Evolutionary conservation across 177 flowering plant genomes (phyloP).

Genomic region (Telopea speciosissima): DNA sequence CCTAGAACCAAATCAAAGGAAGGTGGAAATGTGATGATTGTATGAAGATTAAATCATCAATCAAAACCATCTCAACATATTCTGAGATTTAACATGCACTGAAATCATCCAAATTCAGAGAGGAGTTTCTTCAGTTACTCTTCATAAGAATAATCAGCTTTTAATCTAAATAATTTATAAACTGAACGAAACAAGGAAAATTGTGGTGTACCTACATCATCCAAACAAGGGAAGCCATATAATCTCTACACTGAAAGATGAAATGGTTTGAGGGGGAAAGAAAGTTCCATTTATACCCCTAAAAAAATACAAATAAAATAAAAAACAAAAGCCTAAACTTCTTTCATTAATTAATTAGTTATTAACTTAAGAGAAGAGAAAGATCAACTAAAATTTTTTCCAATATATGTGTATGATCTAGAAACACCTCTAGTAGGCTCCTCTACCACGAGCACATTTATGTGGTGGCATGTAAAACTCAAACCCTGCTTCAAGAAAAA

Average conservation of each 20-base stretch:
- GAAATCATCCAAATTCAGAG: neutral
- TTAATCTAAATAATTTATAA: neutral
- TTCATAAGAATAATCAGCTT: neutral
- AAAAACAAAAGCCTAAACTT: neutral
- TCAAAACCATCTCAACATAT: neutral
- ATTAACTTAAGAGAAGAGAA: neutral
- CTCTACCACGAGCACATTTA: neutral
- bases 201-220: neutral
- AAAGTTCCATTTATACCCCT: no score
- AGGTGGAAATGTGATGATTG: neutral
- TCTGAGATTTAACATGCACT: neutral
- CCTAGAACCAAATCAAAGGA: constrained; percentile 29
- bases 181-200: neutral
- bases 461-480: neutral
- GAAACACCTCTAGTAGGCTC: neutral
- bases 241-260: neutral
- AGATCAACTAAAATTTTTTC: neutral
- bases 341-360: neutral
- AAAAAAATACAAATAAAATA: no score
- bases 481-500: no score
- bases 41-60: no score
- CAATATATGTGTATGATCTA: neutral
- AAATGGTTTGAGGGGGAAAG: neutral
- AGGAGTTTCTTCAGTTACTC: neutral
- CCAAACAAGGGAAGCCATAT: neutral